A percentile compares a stretch with the other conserved stretches of the same genome.
Conservation (phyloP, 805 yeast species). For the Clavispora asparagi region DNA sequence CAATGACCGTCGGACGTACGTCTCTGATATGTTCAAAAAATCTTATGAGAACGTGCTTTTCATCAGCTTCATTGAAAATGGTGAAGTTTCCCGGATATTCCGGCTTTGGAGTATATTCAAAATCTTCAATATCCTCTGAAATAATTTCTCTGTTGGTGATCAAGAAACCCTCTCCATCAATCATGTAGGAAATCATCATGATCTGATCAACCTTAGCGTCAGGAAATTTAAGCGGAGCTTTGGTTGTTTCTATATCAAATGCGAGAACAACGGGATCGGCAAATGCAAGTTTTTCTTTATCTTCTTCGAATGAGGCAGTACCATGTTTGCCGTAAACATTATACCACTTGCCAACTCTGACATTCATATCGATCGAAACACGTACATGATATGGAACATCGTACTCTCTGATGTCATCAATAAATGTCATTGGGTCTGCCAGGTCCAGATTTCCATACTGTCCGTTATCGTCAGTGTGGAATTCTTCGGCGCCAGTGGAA, state of each 20-base stretch:
- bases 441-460: conserved; percentile 7
- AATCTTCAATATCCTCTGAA: conserved; percentile 91
- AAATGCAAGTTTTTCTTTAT: conserved; percentile 76
- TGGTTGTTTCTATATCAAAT: conserved; percentile 96
- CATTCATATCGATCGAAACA: conserved; percentile 83
- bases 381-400: conserved; percentile 97
- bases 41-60: conserved; percentile 62
- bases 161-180: conserved; percentile 92
- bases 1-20: conserved; percentile 89
- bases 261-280: conserved; percentile 97
- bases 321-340: conserved; percentile 63
- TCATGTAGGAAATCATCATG: conserved; percentile 99
- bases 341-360: conserved; percentile 97
- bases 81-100: conserved; percentile 90
- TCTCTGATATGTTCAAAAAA: conserved; percentile 92
- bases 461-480: conserved; percentile 2
- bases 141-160: conserved; percentile 94
- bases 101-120: conserved; percentile 95
- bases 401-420: conserved; percentile 83
- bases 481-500: conserved; percentile 4
- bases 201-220: conserved; percentile 85
- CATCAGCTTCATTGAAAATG: conserved; percentile 85
- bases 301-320: conserved; percentile 49
- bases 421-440: conserved; percentile 54
- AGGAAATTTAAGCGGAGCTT: conserved; percentile 93